Conservation (phyloP, 768 basidiomycete genomes). For the Exsudoporus frostii region DNA sequence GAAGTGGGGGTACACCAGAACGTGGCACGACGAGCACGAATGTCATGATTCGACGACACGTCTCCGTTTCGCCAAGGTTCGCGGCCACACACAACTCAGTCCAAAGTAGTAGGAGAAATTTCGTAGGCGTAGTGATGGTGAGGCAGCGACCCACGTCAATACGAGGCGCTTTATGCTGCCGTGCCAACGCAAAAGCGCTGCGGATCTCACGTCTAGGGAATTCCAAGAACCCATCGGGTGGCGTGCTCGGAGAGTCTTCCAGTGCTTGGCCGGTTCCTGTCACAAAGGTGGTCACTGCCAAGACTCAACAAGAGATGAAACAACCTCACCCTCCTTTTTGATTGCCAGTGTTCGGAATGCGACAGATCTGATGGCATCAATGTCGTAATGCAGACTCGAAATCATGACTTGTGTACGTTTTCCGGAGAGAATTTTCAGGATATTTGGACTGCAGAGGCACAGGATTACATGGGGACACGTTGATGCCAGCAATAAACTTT, state of each 20-base stretch:
- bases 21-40: slow-evolving; percentile 67
- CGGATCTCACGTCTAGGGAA: slow-evolving; percentile 58
- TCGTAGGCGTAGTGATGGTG: slow-evolving; percentile 51
- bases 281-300: neutral
- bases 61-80: slow-evolving; percentile 57
- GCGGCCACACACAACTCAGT: slow-evolving; percentile 53
- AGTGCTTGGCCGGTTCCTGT: slow-evolving; percentile 16
- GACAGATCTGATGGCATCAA: slow-evolving; percentile 37
- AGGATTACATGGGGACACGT: slow-evolving; percentile 67
- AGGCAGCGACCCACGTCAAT: slow-evolving; percentile 69
- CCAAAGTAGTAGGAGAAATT: slow-evolving; percentile 71
- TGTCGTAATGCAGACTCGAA: slow-evolving; percentile 34
- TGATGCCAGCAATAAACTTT: slow-evolving; percentile 59
- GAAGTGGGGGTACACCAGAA: slow-evolving; percentile 53
- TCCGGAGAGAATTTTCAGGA: slow-evolving; percentile 45
- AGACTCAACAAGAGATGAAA: neutral
- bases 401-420: slow-evolving; percentile 34
- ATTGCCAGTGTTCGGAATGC: slow-evolving; percentile 39
- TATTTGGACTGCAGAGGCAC: slow-evolving; percentile 55
- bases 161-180: slow-evolving; percentile 58
- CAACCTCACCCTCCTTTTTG: slow-evolving; percentile 36
- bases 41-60: slow-evolving; percentile 60
- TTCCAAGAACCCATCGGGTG: slow-evolving; percentile 43
- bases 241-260: slow-evolving; percentile 16
- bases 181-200: slow-evolving; percentile 52